A percentile compares a stretch with the other conserved stretches of the same genome.
Evolutionary conservation across 768 basidiomycete genomes (phyloP).

Genomic region (Leccinum sublutescens): DNA sequence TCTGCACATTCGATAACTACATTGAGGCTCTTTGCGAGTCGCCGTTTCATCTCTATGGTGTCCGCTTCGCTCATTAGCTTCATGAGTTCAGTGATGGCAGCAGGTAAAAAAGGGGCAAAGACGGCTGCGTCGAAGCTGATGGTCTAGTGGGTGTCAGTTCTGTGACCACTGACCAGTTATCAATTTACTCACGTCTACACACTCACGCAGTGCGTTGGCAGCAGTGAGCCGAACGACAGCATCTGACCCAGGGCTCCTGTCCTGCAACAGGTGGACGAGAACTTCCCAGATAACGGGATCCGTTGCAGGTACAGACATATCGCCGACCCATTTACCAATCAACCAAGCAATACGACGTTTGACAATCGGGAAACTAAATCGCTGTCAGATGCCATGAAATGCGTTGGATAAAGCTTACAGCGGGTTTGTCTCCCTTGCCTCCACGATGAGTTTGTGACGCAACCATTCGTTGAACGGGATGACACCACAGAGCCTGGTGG

Average conservation of each 20-base stretch:
- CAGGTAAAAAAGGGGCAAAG: constrained; percentile 70
- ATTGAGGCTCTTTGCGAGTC: constrained; percentile 68
- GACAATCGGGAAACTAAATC: constrained; percentile 77
- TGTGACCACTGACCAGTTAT: not conserved
- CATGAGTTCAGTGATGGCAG: constrained; percentile 64
- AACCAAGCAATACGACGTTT: constrained; percentile 97
- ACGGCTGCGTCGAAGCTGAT: constrained; percentile 56
- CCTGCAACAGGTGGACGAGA: constrained; percentile 70
- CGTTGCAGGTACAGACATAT: constrained; percentile 57
- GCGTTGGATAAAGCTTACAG: constrained; percentile 40
- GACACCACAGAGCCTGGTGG: constrained; percentile 53
- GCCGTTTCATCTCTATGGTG: constrained; percentile 72
- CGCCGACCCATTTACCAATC: constrained; percentile 83
- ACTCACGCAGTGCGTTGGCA: constrained; percentile 74
- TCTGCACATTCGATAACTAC: constrained; percentile 57
- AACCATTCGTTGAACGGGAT: constrained; percentile 77
- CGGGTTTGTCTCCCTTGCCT: constrained; percentile 58
- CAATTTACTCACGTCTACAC: constrained; percentile 70
- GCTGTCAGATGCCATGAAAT: constrained; percentile 8
- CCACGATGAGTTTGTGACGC: constrained; percentile 51
- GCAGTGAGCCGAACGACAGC: constrained; percentile 86
- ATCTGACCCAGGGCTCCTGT: constrained; percentile 70
- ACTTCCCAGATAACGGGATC: constrained; percentile 77
- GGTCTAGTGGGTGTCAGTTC: constrained; percentile 42
- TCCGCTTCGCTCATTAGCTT: constrained; percentile 69